Percentiles rank a stretch among this genome's conserved stretches.
Conservation (phyloP, 768 basidiomycete species). For the Suillus subluteus region DNA sequence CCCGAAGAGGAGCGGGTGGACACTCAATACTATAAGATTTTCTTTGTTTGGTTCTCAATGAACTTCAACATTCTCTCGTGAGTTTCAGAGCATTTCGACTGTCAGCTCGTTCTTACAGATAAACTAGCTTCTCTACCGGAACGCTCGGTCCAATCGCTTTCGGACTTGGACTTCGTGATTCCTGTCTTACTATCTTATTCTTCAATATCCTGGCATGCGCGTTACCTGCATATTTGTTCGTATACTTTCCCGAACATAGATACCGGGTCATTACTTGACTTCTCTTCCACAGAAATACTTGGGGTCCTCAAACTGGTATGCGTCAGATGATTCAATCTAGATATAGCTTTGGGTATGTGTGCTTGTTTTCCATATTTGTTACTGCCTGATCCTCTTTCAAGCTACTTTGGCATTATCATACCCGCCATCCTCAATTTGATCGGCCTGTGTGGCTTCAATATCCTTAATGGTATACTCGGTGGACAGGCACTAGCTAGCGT, state of each 20-base stretch:
- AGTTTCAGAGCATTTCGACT: conserved; percentile 17
- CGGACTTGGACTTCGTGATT: conserved; percentile 61
- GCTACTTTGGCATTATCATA: conserved; percentile 58
- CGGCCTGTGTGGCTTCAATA: conserved; percentile 65
- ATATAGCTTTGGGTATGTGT: conserved; percentile 56
- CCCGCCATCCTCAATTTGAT: conserved; percentile 61
- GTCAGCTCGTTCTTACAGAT: background rate
- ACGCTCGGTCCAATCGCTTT: conserved; percentile 68
- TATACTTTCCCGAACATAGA: background rate
- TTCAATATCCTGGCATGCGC: conserved; percentile 64
- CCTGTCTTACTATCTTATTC: conserved; percentile 67
- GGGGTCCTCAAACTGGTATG: conserved; percentile 79
- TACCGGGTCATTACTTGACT: background rate
- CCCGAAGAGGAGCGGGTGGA: conserved; percentile 53
- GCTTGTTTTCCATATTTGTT: conserved; percentile 33
- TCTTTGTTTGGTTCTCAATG: conserved; percentile 74
- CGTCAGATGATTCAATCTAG: conserved; percentile 81
- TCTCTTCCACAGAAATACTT: conserved; percentile 51
- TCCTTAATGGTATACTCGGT: conserved; percentile 69
- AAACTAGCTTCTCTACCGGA: conserved; percentile 64
- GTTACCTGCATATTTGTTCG: conserved; percentile 64
- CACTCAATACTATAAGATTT: conserved; percentile 63
- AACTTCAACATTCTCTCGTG: conserved; percentile 68
- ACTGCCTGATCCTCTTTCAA: conserved; percentile 8
- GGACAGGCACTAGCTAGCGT: conserved; percentile 68